Conservation (phyloP, 1,284 basidiomycete species). For the Ustilago loliicola region DNA sequence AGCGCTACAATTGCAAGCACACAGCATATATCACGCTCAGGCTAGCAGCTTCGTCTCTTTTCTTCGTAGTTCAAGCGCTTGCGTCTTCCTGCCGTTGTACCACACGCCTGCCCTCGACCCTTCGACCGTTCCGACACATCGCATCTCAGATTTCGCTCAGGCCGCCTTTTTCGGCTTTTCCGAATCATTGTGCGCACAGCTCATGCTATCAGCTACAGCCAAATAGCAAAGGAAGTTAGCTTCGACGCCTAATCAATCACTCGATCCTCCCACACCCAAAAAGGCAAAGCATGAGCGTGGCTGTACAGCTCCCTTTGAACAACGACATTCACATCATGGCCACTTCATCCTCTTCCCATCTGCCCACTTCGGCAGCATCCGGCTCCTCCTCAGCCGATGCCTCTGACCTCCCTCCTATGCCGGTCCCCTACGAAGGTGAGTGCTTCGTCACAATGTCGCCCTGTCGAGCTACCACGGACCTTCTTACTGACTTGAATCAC, state of each 20-base stretch:
- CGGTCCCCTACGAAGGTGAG: constrained; percentile 63
- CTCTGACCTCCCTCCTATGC: constrained; percentile 63
- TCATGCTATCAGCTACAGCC: neutral
- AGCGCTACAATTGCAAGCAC: neutral
- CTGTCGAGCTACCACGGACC: neutral
- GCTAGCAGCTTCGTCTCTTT: neutral
- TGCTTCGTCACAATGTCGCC: neutral
- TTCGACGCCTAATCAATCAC: neutral
- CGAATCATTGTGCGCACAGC: neutral
- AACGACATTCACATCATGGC: constrained; percentile 34
- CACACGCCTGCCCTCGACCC: neutral
- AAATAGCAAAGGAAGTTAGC: neutral
- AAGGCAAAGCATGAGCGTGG: constrained; percentile 46
- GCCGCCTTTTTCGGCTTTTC: neutral
- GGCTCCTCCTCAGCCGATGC: constrained; percentile 16
- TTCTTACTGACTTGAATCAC: neutral
- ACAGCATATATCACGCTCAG: neutral
- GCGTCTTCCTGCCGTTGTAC: neutral
- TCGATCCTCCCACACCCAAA: neutral
- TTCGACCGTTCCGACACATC: neutral
- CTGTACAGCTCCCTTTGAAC: constrained; percentile 40
- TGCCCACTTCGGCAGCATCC: constrained; percentile 13
- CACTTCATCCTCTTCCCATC: constrained; percentile 23
- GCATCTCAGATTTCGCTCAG: neutral
- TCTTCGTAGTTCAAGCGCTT: neutral